Percentiles rank a stretch among this genome's conserved stretches.
Evolutionary conservation across 495 filamentous ascomycete species (phyloP).

Genomic region (Sabuloglossum arenarium): DNA sequence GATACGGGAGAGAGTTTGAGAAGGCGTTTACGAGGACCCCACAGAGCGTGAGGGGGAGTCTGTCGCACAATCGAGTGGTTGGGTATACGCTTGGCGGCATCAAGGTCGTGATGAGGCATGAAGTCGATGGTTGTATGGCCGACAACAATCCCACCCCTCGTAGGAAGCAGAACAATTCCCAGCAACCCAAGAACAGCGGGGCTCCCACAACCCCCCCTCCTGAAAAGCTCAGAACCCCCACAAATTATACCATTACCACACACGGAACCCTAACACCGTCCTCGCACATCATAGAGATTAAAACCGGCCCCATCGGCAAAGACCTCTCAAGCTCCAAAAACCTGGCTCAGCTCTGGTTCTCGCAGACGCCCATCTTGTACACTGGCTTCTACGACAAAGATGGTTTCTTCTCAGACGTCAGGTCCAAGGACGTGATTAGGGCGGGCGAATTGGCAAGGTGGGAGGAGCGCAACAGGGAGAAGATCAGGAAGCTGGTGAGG

Average conservation of each 20-base stretch:
- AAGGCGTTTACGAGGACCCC: neutral
- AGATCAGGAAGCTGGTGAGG: neutral
- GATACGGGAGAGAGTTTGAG: neutral
- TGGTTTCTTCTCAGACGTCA: neutral
- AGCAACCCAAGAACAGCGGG: neutral
- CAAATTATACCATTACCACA: neutral
- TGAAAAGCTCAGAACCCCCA: neutral
- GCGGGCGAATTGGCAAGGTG: neutral
- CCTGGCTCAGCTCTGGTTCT: neutral
- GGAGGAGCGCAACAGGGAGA: neutral
- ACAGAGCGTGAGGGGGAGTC: neutral
- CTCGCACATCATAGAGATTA: neutral
- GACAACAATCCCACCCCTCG: neutral
- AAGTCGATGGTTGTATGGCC: neutral
- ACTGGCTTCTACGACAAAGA: neutral
- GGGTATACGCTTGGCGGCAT: neutral
- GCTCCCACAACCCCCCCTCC: neutral
- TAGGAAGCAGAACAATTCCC: neutral
- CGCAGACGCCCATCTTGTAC: neutral
- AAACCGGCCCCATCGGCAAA: neutral
- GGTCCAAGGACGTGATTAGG: neutral
- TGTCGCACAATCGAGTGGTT: neutral
- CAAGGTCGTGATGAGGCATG: neutral
- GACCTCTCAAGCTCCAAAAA: neutral
- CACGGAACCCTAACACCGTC: neutral